Base-by-base conservation (phyloP, 495 filamentous ascomycete species). In the Trichoderma gamsii region DNA sequence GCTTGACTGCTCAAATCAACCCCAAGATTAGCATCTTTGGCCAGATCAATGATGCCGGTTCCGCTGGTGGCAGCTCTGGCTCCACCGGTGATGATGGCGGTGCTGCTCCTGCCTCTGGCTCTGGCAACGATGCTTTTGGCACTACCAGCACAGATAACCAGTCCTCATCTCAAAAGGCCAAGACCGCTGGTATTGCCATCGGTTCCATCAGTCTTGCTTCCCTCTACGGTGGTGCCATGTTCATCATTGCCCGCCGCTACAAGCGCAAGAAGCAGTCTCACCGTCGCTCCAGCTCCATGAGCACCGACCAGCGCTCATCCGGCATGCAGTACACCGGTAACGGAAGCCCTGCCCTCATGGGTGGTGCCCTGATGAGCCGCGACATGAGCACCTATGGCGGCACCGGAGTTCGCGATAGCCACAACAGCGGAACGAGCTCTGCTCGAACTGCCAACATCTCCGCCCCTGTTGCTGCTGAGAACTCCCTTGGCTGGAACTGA, bases 171-270 rank as follows among this genome's bases (percentile, higher is more conserved):
- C 86, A 92, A 65, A 85, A 85, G 65, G 86, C 87, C 67, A 90
- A 89, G 73, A 94, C 90, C n/a, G 90, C 92, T 63, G 92, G 89
- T 71, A 92, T 97, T 75, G 91, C 87, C 63, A 79, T 88, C 63
- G 91, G 89, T 72, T 89, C 91, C 66, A 86, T 92, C 41, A 86
- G 84, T 52, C 92, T 92, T 73, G 92, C 92, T 18, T 88, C 89
- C 61, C 90, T 89, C n/a, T 99, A 99, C 72, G 96, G 93, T 75
- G 94, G 91, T n/a, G 96, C 92, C 76, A 98, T 99, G 95, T 96
- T 98, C 79, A 90, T 93, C 76, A 86, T 98, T 71, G 95, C 95
- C 29, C 86, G 96, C 61, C 85, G 95, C 69, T 99, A 98, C 85
- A 93, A 92, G 83, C 90, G 89, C 80, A 89, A 89, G 81, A 90